Percentiles rank a stretch among this genome's conserved stretches.
These are phyloP conservation scores for Endoconidiophora laricicola DNA, from an alignment of 2,329 filamentous ascomycete genomes.

Conservation along the genomic window DNA sequence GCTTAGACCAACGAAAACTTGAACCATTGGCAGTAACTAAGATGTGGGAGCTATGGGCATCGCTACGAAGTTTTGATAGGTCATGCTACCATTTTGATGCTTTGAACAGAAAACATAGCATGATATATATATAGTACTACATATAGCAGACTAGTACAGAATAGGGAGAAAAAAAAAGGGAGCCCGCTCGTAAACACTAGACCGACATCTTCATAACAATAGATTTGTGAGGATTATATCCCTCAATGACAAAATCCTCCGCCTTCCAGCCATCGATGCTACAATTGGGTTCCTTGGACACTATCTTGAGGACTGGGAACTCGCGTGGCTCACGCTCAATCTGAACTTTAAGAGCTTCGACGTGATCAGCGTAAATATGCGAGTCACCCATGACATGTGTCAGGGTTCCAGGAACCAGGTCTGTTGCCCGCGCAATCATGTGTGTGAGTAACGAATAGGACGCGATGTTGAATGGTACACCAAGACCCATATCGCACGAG, in stretches of 20 bases:
- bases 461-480: slow-evolving; percentile 95
- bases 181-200: slow-evolving; percentile 19
- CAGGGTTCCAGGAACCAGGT: slow-evolving; percentile 68
- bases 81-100: no score
- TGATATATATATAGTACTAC: background rate
- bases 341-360: slow-evolving; percentile 72
- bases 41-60: no score
- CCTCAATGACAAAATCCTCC: slow-evolving; percentile 75
- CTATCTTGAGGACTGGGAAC: slow-evolving; percentile 66
- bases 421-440: slow-evolving; percentile 80
- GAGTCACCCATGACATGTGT: slow-evolving; percentile 96
- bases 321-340: slow-evolving; percentile 60
- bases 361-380: slow-evolving; percentile 89
- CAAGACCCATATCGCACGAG: slow-evolving; percentile 91
- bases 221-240: slow-evolving; percentile 77
- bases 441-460: slow-evolving; percentile 86
- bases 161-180: no score
- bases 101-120: background rate
- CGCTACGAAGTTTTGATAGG: no score
- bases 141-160: background rate
- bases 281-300: slow-evolving; percentile 42
- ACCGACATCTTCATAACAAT: slow-evolving; percentile 99
- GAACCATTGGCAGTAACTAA: no score
- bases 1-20: no score
- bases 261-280: slow-evolving; percentile 80